Evolutionary conservation across 257 asterid species (phyloP), one percentile per base, ranked within the genome.

Genomic region (Salvia rosmarinus): DNA sequence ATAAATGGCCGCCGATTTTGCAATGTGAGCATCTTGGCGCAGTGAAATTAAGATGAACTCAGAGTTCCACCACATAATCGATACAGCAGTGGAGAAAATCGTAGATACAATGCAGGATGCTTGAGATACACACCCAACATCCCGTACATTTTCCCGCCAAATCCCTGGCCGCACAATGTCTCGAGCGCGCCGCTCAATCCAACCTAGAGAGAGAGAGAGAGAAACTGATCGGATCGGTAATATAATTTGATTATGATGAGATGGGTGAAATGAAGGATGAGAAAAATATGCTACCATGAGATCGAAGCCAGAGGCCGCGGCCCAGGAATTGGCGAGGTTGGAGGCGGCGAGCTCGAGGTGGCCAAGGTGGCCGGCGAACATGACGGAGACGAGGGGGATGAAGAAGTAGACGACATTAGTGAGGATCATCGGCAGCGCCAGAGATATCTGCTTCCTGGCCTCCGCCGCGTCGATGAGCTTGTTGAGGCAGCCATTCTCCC

Each of bases 171-270:
- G 6, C 98, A 91, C 51, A 91, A 68, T 19, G 96, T 91, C 82
- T 91, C 98, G 7, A 91, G 94, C 8, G 95, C 94, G 54, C 96
- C 96, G 44, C 96, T 88, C 69, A 84, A 71, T n/a, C 98, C 98
- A 30, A 89, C 76, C 98, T 92, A 35, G n/a, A n/a, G n/a, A n/a
- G n/a, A n/a, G n/a, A n/a, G n/a, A n/a, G n/a, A n/a, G n/a, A n/a
- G n/a, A n/a, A n/a, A n/a, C n/a, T n/a, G n/a, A n/a, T n/a, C n/a
- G n/a, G n/a, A n/a, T n/a, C n/a, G n/a, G n/a, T n/a, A n/a, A n/a
- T n/a, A n/a, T n/a, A n/a, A n/a, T n/a, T n/a, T n/a, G n/a, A n/a
- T n/a, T n/a, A n/a, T n/a, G n/a, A n/a, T n/a, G n/a, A n/a, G n/a
- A n/a, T n/a, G n/a, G n/a, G n/a, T n/a, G n/a, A n/a, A n/a, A n/a